These are phyloP conservation scores for Malania oleifera DNA, from an alignment of 164 flowering plant species.

Conservation along the genomic window DNA sequence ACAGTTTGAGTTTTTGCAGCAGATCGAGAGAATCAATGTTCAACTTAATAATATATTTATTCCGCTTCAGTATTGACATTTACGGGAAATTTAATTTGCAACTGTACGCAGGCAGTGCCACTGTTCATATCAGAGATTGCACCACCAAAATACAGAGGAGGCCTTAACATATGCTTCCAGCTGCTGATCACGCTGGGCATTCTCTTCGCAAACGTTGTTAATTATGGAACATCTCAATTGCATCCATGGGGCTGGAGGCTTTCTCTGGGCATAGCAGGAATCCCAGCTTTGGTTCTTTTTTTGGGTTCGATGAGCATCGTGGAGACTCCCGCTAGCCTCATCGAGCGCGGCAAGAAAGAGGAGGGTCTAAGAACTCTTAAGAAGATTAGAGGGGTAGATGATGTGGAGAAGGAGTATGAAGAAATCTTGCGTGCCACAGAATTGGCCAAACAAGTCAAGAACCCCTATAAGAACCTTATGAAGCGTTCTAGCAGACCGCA, in stretches of 20 bases:
- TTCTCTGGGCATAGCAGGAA: slow-evolving; percentile 21
- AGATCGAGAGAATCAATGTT: too few relatives aligned
- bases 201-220: slow-evolving; percentile 16
- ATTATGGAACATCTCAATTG: slow-evolving; percentile 4
- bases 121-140: slow-evolving; percentile 33
- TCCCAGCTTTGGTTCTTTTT: slow-evolving; percentile 19
- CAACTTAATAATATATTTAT: too few relatives aligned
- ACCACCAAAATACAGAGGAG: slow-evolving; percentile 24
- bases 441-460: slow-evolving; percentile 16
- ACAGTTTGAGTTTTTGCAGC: too few relatives aligned
- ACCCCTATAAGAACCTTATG: slow-evolving; percentile 19
- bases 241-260: slow-evolving; percentile 26
- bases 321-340: slow-evolving; percentile 27
- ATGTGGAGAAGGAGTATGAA: slow-evolving; percentile 17
- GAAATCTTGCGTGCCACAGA: slow-evolving; percentile 19
- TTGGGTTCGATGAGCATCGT: slow-evolving; percentile 17
- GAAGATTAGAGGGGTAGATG: slow-evolving; percentile 20
- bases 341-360: slow-evolving; percentile 18
- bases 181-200: slow-evolving; percentile 22
- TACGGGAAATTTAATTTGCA: too few relatives aligned
- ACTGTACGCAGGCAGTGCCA: slow-evolving; percentile 23
- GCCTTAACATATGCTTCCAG: slow-evolving; percentile 20
- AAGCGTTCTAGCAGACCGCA: slow-evolving; percentile 15
- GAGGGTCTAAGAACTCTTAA: slow-evolving; percentile 11
- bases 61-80: too few relatives aligned